Evolutionary conservation across 495 filamentous ascomycete species (phyloP).

Genomic region (Penicillium ucsense): DNA sequence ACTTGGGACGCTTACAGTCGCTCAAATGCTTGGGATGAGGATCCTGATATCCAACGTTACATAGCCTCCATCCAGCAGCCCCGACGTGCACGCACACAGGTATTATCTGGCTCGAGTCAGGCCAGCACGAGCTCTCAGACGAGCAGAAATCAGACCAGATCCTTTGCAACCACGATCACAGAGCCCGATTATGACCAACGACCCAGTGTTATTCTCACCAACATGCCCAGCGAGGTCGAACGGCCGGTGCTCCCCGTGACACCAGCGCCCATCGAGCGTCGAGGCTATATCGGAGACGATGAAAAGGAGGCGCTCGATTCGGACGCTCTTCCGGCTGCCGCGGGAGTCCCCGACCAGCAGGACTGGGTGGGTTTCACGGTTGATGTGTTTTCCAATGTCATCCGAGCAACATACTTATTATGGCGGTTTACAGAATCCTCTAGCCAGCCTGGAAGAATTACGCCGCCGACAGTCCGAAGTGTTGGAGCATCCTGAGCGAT

Average conservation of each 20-base stretch:
- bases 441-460: constrained; percentile 58
- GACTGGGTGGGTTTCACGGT: constrained; percentile 80
- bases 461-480: constrained; percentile 51
- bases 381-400: constrained; percentile 39
- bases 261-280: constrained; percentile 61
- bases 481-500: constrained; percentile 29
- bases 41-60: constrained; percentile 72
- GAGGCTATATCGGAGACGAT: constrained; percentile 43
- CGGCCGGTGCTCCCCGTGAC: constrained; percentile 87
- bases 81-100: constrained; percentile 51
- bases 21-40: constrained; percentile 82
- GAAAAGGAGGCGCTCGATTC: constrained; percentile 26
- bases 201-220: constrained; percentile 58
- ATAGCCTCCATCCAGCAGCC: constrained; percentile 59
- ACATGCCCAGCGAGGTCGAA: constrained; percentile 78
- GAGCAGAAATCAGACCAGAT: not conserved
- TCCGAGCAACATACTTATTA: constrained; percentile 49
- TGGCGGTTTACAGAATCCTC: constrained; percentile 61
- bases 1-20: constrained; percentile 56
- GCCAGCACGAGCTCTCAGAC: constrained; percentile 2
- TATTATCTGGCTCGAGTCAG: constrained; percentile 24
- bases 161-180: not conserved
- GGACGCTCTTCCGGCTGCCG: constrained; percentile 53
- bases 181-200: constrained; percentile 18
- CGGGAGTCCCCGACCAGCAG: constrained; percentile 72